A percentile compares a stretch with the other conserved stretches of the same genome.
Evolutionary conservation across 2,329 filamentous ascomycete genomes (phyloP).

Genomic region (Neonectria punicea): DNA sequence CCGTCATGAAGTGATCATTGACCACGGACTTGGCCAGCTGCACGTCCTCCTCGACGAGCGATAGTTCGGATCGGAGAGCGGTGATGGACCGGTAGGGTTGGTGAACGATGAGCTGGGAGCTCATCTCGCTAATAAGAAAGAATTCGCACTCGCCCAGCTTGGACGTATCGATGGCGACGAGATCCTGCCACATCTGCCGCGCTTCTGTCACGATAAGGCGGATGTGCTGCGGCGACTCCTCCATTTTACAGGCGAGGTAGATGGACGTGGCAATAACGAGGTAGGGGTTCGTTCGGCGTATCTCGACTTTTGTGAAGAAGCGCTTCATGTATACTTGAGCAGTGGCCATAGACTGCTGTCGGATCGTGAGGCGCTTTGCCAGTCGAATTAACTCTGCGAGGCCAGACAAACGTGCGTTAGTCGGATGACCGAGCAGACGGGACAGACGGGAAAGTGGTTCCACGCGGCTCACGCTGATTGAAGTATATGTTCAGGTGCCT

Average conservation of each 20-base stretch:
- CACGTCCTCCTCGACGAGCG: constrained; percentile 80
- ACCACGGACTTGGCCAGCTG: constrained; percentile 83
- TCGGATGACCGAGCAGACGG: not conserved
- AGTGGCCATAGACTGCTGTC: constrained; percentile 93
- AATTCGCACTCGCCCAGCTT: constrained; percentile 96
- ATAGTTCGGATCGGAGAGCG: constrained; percentile 75
- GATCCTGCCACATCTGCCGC: constrained; percentile 84
- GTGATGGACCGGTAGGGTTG: constrained; percentile 88
- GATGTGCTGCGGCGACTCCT: constrained; percentile 97
- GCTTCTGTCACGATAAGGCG: constrained; percentile 89
- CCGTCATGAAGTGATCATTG: constrained; percentile 93
- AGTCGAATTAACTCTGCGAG: constrained; percentile 79
- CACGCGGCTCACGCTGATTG: constrained; percentile 75
- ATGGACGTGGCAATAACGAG: constrained; percentile 92
- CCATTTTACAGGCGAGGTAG: constrained; percentile 97
- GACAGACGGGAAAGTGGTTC: not conserved
- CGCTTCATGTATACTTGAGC: constrained; percentile 95
- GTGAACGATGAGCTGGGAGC: constrained; percentile 87
- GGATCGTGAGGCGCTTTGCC: constrained; percentile 82
- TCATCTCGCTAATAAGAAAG: constrained; percentile 89
- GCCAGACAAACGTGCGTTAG: constrained; percentile 18
- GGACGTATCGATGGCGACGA: constrained; percentile 79
- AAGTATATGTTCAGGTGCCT: constrained; percentile 91
- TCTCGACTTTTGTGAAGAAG: constrained; percentile 91
- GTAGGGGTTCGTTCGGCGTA: constrained; percentile 92